Evolutionary conservation across 208 protist genomes (phyloP), one percentile per base, ranked within the genome.

Genomic region (Porcisia hertigi): DNA sequence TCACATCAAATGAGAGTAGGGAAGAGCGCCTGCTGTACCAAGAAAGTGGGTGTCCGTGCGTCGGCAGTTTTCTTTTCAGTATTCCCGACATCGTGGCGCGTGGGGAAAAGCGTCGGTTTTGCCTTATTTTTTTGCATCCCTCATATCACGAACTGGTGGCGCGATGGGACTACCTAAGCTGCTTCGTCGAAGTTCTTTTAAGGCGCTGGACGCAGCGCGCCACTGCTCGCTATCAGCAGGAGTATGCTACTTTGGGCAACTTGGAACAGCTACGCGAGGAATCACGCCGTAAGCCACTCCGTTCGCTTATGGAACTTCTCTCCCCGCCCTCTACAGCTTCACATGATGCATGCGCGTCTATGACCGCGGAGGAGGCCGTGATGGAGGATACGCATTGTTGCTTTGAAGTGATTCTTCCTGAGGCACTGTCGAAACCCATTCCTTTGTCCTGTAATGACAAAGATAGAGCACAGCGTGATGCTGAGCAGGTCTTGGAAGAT

Each of bases 81-180:
- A 77, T 96, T 34, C 75, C 78, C n/a, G 92, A 96, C 80, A 95
- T 96, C 69, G 72, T 94, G 2, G 90, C 92, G 11, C 85, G 92
- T 36, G 92, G 92, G n/a, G 87, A 96, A 69, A 85, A 89, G 77
- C 71, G 92, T 4, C 84, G 86, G 16, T 95, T 94, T 77, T 94
- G 90, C 64, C 66, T 96, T 11, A 71, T 95, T 41, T 86, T 95
- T 34, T 71, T 87, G 41, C 90, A 94, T 73, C 87, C 85, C 20
- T 83, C 80, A 54, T 82, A 85, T 65, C 73, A 82, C 71, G 84
- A 89, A 71, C 77, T 96, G 14, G 71, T 94, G 1, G 65, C 84
- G 1, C 77, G 79, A 2, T 94, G 90, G 88, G 72, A 77, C 9
- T 67, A 84, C 14, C 43, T 93, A 39, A 84, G 73, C 63, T 69